These are phyloP conservation scores for Aspergillus nomiae DNA, from an alignment of 2,329 filamentous ascomycete genomes.

Conservation along the genomic window DNA sequence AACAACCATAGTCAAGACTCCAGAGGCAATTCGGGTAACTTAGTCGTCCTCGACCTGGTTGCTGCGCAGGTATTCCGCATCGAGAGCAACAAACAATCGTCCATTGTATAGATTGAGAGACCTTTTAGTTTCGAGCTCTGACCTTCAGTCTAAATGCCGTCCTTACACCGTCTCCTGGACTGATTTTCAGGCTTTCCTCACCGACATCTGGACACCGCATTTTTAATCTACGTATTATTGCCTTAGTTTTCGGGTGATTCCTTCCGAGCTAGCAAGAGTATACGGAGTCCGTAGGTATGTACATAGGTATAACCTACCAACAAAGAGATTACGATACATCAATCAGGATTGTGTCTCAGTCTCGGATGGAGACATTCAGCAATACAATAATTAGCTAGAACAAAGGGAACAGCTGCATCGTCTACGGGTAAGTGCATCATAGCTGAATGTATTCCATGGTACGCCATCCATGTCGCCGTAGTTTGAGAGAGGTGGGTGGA, in stretches of 20 bases:
- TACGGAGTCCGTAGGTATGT: neutral
- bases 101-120: neutral
- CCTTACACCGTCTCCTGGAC: constrained; percentile 7
- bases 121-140: neutral
- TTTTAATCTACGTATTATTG: neutral
- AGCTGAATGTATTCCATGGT: constrained; percentile 17
- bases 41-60: constrained; percentile 18
- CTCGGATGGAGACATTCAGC: neutral
- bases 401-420: constrained; percentile 9
- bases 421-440: constrained; percentile 21
- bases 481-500: neutral
- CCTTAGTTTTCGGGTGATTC: neutral
- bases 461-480: neutral
- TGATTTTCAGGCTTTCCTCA: neutral
- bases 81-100: constrained; percentile 17
- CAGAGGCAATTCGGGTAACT: constrained; percentile 22
- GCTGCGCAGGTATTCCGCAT: constrained; percentile 18
- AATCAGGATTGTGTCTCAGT: neutral
- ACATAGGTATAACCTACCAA: neutral
- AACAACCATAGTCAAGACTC: neutral
- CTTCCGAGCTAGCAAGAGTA: neutral
- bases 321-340: neutral
- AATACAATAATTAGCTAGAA: neutral
- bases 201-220: neutral
- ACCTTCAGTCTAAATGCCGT: constrained; percentile 2